Base-by-base conservation (phyloP, 352 stramenopile species). In the Pythium angustatum region DNA sequence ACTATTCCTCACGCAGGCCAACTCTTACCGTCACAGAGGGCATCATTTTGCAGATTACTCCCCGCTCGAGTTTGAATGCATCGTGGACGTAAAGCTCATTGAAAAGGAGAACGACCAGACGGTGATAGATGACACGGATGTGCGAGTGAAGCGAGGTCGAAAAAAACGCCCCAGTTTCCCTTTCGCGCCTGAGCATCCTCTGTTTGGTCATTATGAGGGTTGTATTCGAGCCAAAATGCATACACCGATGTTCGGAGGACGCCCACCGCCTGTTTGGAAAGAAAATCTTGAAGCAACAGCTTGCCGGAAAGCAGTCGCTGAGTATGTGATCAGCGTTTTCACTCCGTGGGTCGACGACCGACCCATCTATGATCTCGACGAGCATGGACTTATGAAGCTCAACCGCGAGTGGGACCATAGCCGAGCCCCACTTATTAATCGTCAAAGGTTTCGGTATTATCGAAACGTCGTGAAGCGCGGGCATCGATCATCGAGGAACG, bases 251-350 rank as follows among this genome's bases (percentile, higher is more conserved):
- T n/a, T n/a, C n/a, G n/a, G n/a, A n/a, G n/a, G n/a, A n/a, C n/a
- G n/a, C n/a, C 14, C 58, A 22, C 31, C 58, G 33, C 58, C 58
- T 10, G 15, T 33, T 11, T 57, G 58, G 58, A 64, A 49, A 40
- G 22, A 47, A 6, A 17, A 47, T 17, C 26, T 5, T 53, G n/a
- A n/a, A n/a, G n/a, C n/a, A n/a, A n/a, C n/a, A n/a, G n/a, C n/a
- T 51, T 19, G 30, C 36, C 3, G 9, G 4, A 28, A 17, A n/a
- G n/a, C n/a, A 19, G 14, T 53, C 8, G 43, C 41, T 26, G 12
- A 34, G 4, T 64, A 58, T 28, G 3, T 58, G 17, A 17, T 64
- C 9, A 10, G 11, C 21, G 31, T n/a, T 19, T 56, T 64, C 27
- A 64, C 58, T 19, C 22, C 30, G 3, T 64, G 58, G 58, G 33